A percentile compares a stretch with the other conserved stretches of the same genome.
Conservation (phyloP, 2,329 filamentous ascomycete species). For the Microdochium paspali region DNA sequence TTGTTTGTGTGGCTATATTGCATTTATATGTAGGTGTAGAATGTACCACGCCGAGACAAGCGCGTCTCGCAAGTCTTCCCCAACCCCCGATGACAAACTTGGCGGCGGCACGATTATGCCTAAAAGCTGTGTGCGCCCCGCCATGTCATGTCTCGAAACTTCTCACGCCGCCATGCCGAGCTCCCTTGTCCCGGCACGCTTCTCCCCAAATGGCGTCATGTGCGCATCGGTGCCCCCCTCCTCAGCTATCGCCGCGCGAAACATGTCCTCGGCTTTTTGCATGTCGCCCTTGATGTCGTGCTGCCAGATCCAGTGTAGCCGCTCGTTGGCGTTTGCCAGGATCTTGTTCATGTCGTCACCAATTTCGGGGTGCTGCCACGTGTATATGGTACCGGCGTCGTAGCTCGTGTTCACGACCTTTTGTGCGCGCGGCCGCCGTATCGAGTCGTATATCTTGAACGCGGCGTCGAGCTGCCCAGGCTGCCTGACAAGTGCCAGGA, state of each 20-base stretch:
- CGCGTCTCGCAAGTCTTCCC: too few species aligned
- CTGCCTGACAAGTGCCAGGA: conserved; percentile 9
- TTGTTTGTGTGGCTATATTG: too few species aligned
- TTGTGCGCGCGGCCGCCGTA: conserved; percentile 19
- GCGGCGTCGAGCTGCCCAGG: conserved; percentile 11
- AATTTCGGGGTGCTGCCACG: conserved; percentile 13
- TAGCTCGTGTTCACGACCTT: conserved; percentile 18
- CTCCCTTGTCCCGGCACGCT: background rate
- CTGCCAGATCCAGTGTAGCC: conserved; percentile 21
- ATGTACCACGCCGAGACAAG: too few species aligned
- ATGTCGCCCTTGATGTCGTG: conserved; percentile 17
- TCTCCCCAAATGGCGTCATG: background rate
- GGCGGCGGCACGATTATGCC: too few species aligned
- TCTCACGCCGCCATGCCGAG: background rate
- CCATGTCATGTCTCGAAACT: too few species aligned
- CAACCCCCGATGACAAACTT: too few species aligned
- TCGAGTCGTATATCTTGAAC: conserved; percentile 16
- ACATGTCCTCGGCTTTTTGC: conserved; percentile 10
- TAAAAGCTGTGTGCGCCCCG: too few species aligned
- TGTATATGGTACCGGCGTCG: conserved; percentile 18
- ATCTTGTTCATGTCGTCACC: conserved; percentile 19
- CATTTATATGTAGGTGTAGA: too few species aligned
- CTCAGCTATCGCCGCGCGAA: conserved; percentile 6
- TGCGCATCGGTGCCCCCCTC: conserved; percentile 1
- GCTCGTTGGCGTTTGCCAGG: conserved; percentile 16